phyloP scores from a whole-genome alignment of 164 flowering plant genomes.

The Berberis vulgaris region DNA sequence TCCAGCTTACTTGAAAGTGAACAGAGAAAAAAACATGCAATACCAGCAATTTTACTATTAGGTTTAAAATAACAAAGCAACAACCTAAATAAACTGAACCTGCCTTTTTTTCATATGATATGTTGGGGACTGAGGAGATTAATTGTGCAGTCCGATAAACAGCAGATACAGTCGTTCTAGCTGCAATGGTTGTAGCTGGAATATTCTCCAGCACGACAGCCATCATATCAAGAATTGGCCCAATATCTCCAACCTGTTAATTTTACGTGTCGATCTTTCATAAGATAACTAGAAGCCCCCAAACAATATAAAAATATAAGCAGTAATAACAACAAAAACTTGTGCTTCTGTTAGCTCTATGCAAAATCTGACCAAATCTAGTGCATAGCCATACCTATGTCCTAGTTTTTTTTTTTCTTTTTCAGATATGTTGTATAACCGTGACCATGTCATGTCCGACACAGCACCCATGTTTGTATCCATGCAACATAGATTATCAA shows the following conservation, averaged over 20 bases:
- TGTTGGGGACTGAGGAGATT: constrained; percentile 50
- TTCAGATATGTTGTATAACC: too few relatives aligned
- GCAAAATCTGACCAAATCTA: too few relatives aligned
- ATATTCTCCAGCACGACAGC: constrained; percentile 71
- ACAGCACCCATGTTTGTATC: too few relatives aligned
- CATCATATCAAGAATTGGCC: constrained; percentile 84
- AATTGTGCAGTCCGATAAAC: constrained; percentile 58
- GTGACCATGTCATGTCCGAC: too few relatives aligned
- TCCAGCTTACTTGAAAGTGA: background rate
- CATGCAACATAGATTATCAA: too few relatives aligned
- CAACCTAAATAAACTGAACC: constrained; percentile 10
- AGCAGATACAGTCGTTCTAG: constrained; percentile 61
- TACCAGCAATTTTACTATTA: background rate
- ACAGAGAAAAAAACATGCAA: background rate
- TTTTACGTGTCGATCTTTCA: constrained; percentile 6
- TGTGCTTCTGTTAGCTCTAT: background rate
- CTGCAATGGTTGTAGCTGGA: constrained; percentile 31
- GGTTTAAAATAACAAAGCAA: background rate
- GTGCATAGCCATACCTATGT: too few relatives aligned
- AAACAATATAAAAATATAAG: background rate
- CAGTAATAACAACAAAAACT: background rate
- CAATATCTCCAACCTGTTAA: constrained; percentile 77
- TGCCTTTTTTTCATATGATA: constrained; percentile 65
- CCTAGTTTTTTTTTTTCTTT: too few relatives aligned
- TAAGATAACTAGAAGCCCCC: background rate